Evolutionary conservation across 129 eudicot genomes (phyloP).

Genomic region (Calendula officinalis): DNA sequence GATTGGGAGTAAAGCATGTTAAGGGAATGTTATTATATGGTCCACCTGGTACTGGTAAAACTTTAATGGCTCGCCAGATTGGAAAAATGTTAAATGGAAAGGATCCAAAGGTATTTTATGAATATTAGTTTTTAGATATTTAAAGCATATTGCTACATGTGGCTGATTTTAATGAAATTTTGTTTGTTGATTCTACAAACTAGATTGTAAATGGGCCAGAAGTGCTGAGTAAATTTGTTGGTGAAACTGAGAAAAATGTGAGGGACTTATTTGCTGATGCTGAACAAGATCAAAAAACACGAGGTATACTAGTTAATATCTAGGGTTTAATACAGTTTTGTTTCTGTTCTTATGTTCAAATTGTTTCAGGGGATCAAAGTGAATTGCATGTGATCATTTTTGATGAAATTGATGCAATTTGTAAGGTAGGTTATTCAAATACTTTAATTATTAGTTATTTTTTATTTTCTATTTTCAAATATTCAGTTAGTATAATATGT

Average conservation of each 20-base stretch:
- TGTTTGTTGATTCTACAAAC: slow-evolving; percentile 25
- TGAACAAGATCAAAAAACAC: slow-evolving; percentile 90
- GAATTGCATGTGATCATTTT: slow-evolving; percentile 96
- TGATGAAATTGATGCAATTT: slow-evolving; percentile 99
- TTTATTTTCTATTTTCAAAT: not conserved
- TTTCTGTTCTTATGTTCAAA: not conserved
- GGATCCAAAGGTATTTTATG: slow-evolving; percentile 82
- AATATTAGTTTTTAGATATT: not conserved
- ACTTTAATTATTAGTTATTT: slow-evolving; percentile 10
- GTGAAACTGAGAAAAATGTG: slow-evolving; percentile 98
- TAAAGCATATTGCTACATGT: not conserved
- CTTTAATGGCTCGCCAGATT: slow-evolving; percentile 98
- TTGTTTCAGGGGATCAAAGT: slow-evolving; percentile 85
- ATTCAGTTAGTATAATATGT: not conserved
- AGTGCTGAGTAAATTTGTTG: slow-evolving; percentile 95
- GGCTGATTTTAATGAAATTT: slow-evolving; percentile 6
- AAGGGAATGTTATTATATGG: slow-evolving; percentile 98
- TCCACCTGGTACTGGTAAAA: slow-evolving; percentile 99
- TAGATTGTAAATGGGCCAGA: slow-evolving; percentile 99
- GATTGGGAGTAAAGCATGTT: slow-evolving; percentile 94
- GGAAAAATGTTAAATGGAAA: slow-evolving; percentile 96
- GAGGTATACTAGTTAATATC: slow-evolving; percentile 49
- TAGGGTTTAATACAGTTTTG: not conserved
- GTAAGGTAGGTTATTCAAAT: slow-evolving; percentile 56
- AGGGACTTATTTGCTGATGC: slow-evolving; percentile 99